Percentiles rank a stretch among this genome's conserved stretches.
Conservation (phyloP, 371 early-diverging fungal genomes). For the Chytridiales sp. region DNA sequence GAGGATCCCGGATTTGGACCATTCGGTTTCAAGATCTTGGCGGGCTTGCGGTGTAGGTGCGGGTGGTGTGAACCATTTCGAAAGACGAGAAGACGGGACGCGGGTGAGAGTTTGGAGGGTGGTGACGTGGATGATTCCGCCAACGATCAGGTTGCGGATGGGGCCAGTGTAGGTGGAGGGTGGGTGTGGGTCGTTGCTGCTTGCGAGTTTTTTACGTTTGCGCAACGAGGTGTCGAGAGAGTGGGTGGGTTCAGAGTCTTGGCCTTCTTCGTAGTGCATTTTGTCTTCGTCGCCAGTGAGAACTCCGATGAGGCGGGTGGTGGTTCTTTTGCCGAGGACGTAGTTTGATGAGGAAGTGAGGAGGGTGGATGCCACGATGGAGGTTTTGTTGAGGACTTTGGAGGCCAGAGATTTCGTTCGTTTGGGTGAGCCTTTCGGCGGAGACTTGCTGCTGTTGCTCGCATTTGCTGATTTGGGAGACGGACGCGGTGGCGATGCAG, state of each 20-base stretch:
- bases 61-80: conserved; percentile 28
- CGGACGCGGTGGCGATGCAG: too few species aligned
- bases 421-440: background rate
- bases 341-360: conserved; percentile 27
- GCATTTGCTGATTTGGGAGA: too few species aligned
- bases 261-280: too few species aligned
- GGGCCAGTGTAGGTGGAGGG: too few species aligned
- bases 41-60: too few species aligned
- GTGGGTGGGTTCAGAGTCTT: background rate
- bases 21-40: conserved; percentile 16
- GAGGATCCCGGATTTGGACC: conserved; percentile 14
- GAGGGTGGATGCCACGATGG: conserved; percentile 20
- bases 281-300: too few species aligned
- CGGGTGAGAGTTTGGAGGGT: conserved; percentile 25
- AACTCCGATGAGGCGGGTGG: conserved; percentile 22
- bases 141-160: conserved; percentile 24
- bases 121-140: conserved; percentile 24
- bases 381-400: conserved; percentile 8
- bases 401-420: conserved; percentile 17
- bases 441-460: too few species aligned
- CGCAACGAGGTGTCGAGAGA: background rate
- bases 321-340: conserved; percentile 28
- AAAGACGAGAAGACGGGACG: conserved; percentile 16
- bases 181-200: too few species aligned
- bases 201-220: background rate